phyloP scores from a whole-genome alignment of 768 basidiomycete genomes.

The Gymnopilus dilepis region DNA sequence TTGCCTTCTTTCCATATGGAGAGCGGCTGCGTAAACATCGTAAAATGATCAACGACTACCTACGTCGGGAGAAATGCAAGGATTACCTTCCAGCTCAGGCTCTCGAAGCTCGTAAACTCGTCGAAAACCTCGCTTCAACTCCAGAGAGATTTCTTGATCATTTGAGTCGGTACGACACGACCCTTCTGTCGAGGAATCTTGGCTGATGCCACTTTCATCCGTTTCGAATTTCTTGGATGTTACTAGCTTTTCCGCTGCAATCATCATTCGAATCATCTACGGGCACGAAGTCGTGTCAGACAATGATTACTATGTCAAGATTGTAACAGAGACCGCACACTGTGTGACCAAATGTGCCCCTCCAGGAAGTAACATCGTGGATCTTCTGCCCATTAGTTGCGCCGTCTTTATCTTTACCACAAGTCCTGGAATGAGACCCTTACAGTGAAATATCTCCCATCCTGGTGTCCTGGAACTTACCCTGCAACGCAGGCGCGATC shows the following conservation, averaged over 20 bases:
- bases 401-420: slow-evolving; percentile 9
- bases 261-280: slow-evolving; percentile 51
- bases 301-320: slow-evolving; percentile 50
- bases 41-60: slow-evolving; percentile 48
- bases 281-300: slow-evolving; percentile 51
- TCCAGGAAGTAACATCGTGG: slow-evolving; percentile 51
- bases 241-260: slow-evolving; percentile 47
- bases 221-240: no score
- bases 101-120: slow-evolving; percentile 47
- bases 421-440: background rate
- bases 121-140: slow-evolving; percentile 41
- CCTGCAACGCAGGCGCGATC: slow-evolving; percentile 55
- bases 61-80: slow-evolving; percentile 43
- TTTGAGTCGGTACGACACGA: background rate
- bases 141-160: slow-evolving; percentile 7
- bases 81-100: slow-evolving; percentile 45
- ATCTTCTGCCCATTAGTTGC: slow-evolving; percentile 50
- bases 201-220: no score
- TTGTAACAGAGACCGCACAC: slow-evolving; percentile 49
- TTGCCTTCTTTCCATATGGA: slow-evolving; percentile 52
- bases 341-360: slow-evolving; percentile 51
- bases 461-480: slow-evolving; percentile 65
- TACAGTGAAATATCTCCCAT: slow-evolving; percentile 57
- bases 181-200: no score
- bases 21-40: slow-evolving; percentile 54